Conservation (phyloP, 768 basidiomycete species). For the Lentinus brumalis region DNA sequence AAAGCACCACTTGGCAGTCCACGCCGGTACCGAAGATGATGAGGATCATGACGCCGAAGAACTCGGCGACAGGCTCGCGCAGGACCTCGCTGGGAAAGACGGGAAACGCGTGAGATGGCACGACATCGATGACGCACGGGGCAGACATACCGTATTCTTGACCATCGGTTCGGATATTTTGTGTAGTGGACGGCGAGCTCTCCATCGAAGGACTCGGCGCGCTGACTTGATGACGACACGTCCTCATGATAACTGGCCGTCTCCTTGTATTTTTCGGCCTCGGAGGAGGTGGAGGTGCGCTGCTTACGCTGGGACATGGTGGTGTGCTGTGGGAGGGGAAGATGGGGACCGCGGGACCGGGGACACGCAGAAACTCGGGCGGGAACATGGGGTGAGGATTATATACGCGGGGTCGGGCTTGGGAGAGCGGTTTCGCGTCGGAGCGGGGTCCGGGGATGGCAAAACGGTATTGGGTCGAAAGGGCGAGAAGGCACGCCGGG, state of each 20-base stretch:
- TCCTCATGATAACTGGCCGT: slow-evolving; percentile 9
- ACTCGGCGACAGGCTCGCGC: slow-evolving; percentile 65
- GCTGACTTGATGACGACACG: background rate
- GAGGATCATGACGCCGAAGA: slow-evolving; percentile 59
- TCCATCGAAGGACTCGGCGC: background rate
- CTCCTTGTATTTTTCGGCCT: slow-evolving; percentile 13
- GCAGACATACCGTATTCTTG: slow-evolving; percentile 49
- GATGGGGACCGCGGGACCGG: slow-evolving; percentile 4
- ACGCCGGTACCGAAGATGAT: slow-evolving; percentile 62
- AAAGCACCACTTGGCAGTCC: slow-evolving; percentile 58
- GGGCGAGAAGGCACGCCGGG: no score
- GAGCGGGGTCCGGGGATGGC: background rate
- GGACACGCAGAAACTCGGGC: slow-evolving; percentile 2
- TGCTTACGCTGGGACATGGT: slow-evolving; percentile 11
- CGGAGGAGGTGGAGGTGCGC: slow-evolving; percentile 18
- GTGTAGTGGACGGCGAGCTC: slow-evolving; percentile 34
- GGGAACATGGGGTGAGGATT: background rate
- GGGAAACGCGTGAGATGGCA: background rate
- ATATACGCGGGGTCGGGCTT: background rate
- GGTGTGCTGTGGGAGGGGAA: background rate
- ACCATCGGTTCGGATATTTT: slow-evolving; percentile 53
- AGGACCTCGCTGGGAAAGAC: slow-evolving; percentile 32
- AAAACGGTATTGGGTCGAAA: no score
- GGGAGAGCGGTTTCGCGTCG: background rate
- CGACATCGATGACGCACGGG: background rate